phyloP scores from a whole-genome alignment of 305 asterid species.

The Andrographis paniculata region DNA sequence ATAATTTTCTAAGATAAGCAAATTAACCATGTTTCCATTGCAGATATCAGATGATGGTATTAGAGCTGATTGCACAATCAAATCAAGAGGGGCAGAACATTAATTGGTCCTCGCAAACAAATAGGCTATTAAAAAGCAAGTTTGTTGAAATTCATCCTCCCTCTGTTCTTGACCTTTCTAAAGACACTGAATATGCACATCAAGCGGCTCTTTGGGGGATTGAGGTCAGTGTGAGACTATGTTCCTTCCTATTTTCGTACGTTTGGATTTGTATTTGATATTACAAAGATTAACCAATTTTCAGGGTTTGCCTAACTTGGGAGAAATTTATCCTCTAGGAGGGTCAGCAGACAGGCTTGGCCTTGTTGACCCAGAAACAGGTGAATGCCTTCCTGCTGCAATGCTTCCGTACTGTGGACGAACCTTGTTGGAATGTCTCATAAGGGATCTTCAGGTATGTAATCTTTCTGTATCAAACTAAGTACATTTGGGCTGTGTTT shows the following conservation, averaged over 20 bases:
- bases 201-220: slow-evolving; percentile 97
- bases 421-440: slow-evolving; percentile 90
- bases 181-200: slow-evolving; percentile 74
- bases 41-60: slow-evolving; percentile 78
- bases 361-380: slow-evolving; percentile 75
- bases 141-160: slow-evolving; percentile 83
- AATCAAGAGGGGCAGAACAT: slow-evolving; percentile 36
- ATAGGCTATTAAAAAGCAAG: slow-evolving; percentile 34
- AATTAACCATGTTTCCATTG: slow-evolving; percentile 19
- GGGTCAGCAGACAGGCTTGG: slow-evolving; percentile 99
- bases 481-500: slow-evolving; percentile 7
- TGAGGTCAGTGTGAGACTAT: slow-evolving; percentile 55
- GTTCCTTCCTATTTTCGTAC: slow-evolving; percentile 14
- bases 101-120: slow-evolving; percentile 41
- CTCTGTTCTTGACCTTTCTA: slow-evolving; percentile 70
- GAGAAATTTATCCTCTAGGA: slow-evolving; percentile 98
- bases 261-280: slow-evolving; percentile 20
- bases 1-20: slow-evolving; percentile 11
- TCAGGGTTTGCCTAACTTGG: slow-evolving; percentile 97
- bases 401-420: slow-evolving; percentile 99
- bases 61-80: slow-evolving; percentile 75
- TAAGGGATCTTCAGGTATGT: slow-evolving; percentile 96
- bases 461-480: slow-evolving; percentile 13
- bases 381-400: slow-evolving; percentile 99
- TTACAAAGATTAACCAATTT: slow-evolving; percentile 35